phyloP scores from a whole-genome alignment of 129 eudicot species.

The Oenanthe sinensis region DNA sequence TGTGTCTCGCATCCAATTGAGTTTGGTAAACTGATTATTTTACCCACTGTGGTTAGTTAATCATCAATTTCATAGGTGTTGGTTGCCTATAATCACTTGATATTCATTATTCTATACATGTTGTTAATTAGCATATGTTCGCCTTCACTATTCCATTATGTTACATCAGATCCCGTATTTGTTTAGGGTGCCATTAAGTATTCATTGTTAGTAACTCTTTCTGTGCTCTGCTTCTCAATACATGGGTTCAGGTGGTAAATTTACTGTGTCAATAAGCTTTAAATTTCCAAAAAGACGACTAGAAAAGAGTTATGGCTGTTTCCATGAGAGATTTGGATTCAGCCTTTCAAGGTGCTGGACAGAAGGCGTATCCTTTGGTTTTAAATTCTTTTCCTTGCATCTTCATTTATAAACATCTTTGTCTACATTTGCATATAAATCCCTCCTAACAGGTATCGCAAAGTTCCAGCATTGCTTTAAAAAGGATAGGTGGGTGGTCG shows the following conservation, averaged over 20 bases:
- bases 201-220: background rate
- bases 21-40: background rate
- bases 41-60: background rate
- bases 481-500: background rate
- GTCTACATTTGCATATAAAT: constrained; percentile 6
- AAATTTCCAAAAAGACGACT: constrained; percentile 17
- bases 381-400: background rate
- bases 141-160: background rate
- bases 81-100: background rate
- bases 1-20: background rate
- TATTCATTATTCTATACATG: background rate
- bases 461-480: background rate
- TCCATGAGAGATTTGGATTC: constrained; percentile 89
- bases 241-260: constrained; percentile 20
- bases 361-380: constrained; percentile 82
- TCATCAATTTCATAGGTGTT: background rate
- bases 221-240: constrained; percentile 11
- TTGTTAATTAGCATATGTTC: background rate
- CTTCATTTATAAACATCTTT: background rate
- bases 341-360: constrained; percentile 94
- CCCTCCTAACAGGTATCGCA: background rate
- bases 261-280: constrained; percentile 18
- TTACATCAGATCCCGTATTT: background rate
- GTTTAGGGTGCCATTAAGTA: background rate
- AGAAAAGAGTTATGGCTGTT: constrained; percentile 52